A percentile compares a stretch with the other conserved stretches of the same genome.
Conservation (phyloP, 164 flowering plant genomes). For the Chimonanthus praecox region DNA sequence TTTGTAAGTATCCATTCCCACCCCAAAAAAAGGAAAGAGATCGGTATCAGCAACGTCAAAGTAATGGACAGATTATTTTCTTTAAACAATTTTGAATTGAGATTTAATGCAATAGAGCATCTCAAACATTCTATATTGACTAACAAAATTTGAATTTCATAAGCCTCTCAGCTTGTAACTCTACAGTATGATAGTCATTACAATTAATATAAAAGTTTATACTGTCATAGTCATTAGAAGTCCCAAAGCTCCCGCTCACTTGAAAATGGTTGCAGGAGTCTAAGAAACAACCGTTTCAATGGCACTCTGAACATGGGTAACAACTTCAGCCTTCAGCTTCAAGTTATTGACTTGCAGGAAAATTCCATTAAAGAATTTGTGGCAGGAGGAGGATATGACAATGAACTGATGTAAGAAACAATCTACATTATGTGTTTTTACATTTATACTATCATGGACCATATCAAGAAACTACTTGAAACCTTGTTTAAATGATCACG, state of each 20-base stretch:
- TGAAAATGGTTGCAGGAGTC: constrained; percentile 36
- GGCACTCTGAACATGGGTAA: constrained; percentile 55
- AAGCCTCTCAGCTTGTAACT: neutral
- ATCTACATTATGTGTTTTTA: neutral
- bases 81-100: neutral
- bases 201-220: too few relatives aligned
- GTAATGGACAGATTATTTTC: neutral
- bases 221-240: neutral
- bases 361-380: constrained; percentile 42
- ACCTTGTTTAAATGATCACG: too few relatives aligned
- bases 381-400: neutral
- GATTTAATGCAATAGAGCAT: too few relatives aligned
- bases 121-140: neutral
- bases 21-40: too few relatives aligned
- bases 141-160: neutral
- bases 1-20: constrained; percentile 49
- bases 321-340: constrained; percentile 43
- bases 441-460: too few relatives aligned
- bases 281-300: constrained; percentile 59
- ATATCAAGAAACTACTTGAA: too few relatives aligned
- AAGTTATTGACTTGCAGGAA: constrained; percentile 64
- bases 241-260: neutral
- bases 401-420: neutral
- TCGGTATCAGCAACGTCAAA: neutral
- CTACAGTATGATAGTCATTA: too few relatives aligned